phyloP scores from a whole-genome alignment of 2,329 filamentous ascomycete genomes.

The Penicillium psychrosexuale region DNA sequence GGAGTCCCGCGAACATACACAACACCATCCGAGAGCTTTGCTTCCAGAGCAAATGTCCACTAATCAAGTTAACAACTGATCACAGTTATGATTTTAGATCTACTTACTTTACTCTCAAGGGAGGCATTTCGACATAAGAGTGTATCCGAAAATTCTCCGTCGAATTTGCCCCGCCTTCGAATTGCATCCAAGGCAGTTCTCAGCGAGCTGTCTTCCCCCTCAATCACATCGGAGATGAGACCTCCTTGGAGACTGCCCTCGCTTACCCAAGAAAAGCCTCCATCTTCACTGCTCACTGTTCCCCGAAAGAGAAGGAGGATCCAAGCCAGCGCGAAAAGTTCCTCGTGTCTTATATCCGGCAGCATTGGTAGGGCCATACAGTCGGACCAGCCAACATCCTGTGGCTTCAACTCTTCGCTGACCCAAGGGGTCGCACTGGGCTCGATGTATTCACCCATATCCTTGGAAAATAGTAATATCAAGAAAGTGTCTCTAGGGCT shows the following conservation, averaged over 20 bases:
- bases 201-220: neutral
- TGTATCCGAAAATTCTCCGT: neutral
- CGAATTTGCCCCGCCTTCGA: neutral
- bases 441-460: conserved; percentile 3
- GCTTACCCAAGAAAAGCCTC: neutral
- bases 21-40: neutral
- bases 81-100: neutral
- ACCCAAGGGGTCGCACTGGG: neutral
- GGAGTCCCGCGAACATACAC: neutral
- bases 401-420: neutral
- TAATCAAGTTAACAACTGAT: neutral
- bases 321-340: neutral
- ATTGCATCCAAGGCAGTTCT: neutral
- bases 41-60: neutral
- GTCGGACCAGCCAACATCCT: neutral
- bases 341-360: neutral
- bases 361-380: neutral
- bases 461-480: neutral
- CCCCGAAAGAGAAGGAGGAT: neutral
- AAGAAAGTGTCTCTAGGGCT: neutral
- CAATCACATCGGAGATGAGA: neutral
- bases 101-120: neutral
- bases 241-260: neutral
- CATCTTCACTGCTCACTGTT: neutral
- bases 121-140: neutral